Evolutionary conservation across 2,329 filamentous ascomycete genomes (phyloP), one percentile per base, ranked within the genome.

Genomic region (Apiospora aurea): DNA sequence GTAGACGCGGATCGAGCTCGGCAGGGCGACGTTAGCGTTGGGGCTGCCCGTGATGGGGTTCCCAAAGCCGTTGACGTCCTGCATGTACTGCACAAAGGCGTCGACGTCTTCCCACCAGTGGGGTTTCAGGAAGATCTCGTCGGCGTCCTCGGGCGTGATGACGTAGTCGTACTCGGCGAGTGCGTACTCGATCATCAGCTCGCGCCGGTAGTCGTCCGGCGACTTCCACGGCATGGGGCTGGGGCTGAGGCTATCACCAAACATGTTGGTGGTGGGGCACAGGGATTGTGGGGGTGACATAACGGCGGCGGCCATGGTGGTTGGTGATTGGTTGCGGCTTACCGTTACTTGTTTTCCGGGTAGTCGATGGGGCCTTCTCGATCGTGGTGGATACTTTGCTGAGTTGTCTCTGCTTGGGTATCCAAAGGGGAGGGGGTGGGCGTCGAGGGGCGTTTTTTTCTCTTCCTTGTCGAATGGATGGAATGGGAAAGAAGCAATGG

Each of bases 31-130:
- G n/a, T n/a, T n/a, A 29, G 26, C 73, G n/a, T 75, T 74, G 21
- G 44, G 70, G 10, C 70, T 72, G 13, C 71, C 69, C 3, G 67
- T 47, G 21, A 72, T 64, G 4, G 70, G 14, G 16, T 51, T 44
- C 14, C 73, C 74, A 67, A 74, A 70, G 61, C 41, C 11, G 41
- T 72, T 69, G 21, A 67, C 71, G 18, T 69, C 44, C 69, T 68
- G 51, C 72, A 73, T 74, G 24, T 73, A 73, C 14, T 29, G 29
- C 13, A 67, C 46, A 24, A 71, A 74, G n/a, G 44, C 49, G 53
- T 74, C 74, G 26, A 74, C 70, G 43, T 71, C 67, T 3, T 69
- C 61, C 53, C 53, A 61, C 73, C 73, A 74, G 41, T 71, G 57
- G 3, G 47, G 46, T 26, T 64, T 29, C 2, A 29, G 34, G 14